These are phyloP conservation scores for Sarocladium oryzae DNA, from an alignment of 2,329 filamentous ascomycete genomes.

Conservation along the genomic window DNA sequence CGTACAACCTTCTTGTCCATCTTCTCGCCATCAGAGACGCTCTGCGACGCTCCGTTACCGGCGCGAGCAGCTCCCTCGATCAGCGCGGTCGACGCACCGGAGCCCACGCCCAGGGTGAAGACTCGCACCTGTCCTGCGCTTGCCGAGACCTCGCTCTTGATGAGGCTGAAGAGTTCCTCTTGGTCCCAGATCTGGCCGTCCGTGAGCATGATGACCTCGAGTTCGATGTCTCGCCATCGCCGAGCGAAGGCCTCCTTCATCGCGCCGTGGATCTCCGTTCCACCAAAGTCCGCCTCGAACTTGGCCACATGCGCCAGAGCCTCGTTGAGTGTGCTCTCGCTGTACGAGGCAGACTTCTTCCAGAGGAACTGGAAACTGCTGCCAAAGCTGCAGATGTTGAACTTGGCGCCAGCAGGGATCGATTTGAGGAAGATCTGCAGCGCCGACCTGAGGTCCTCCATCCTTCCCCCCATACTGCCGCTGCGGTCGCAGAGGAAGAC, in stretches of 20 bases:
- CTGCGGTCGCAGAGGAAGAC: conserved; percentile 69
- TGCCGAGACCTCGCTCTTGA: conserved; percentile 33
- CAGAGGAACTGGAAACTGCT: conserved; percentile 38
- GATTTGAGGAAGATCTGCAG: conserved; percentile 60
- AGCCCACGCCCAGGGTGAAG: conserved; percentile 50
- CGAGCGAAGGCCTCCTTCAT: conserved; percentile 36
- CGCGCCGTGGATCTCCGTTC: conserved; percentile 45
- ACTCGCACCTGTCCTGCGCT: conserved; percentile 40
- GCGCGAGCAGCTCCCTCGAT: conserved; percentile 48
- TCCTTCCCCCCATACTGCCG: conserved; percentile 49
- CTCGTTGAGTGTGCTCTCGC: conserved; percentile 32
- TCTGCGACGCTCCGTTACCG: conserved; percentile 55
- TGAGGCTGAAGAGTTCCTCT: conserved; percentile 34
- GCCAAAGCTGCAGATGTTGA: conserved; percentile 68
- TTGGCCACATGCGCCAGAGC: conserved; percentile 35
- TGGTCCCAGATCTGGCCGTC: conserved; percentile 50
- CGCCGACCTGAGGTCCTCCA: conserved; percentile 42
- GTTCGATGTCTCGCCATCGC: conserved; percentile 38
- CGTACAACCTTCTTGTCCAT: conserved; percentile 63
- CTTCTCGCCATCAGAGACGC: conserved; percentile 55
- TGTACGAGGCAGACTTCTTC: conserved; percentile 39
- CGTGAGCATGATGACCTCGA: conserved; percentile 50
- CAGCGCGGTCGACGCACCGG: conserved; percentile 41
- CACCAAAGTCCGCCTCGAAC: conserved; percentile 43
- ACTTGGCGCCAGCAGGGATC: conserved; percentile 55